Evolutionary conservation across 2,329 filamentous ascomycete species (phyloP).

Genomic region (Penicillium aurantiogriseum): DNA sequence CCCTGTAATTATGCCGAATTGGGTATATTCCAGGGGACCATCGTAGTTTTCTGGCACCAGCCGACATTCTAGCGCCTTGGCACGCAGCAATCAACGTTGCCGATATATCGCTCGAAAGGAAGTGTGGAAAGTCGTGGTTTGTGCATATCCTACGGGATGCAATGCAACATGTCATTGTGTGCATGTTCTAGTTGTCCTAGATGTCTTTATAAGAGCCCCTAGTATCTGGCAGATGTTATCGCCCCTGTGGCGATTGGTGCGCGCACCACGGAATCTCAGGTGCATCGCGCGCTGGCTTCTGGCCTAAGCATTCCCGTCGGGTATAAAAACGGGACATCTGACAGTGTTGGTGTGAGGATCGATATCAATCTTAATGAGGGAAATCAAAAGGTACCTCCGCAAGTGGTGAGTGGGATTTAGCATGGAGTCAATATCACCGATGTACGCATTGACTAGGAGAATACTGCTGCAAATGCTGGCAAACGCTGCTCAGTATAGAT

Average conservation of each 20-base stretch:
- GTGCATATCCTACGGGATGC: background rate
- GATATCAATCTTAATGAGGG: too few species aligned
- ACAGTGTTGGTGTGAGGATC: too few species aligned
- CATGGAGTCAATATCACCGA: slow-evolving; percentile 70
- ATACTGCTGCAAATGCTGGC: slow-evolving; percentile 68
- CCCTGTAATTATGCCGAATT: background rate
- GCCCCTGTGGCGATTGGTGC: slow-evolving; percentile 86
- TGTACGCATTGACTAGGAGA: slow-evolving; percentile 92
- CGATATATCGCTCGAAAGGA: background rate
- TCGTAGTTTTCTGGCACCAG: too few species aligned
- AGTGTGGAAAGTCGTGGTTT: background rate
- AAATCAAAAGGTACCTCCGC: too few species aligned
- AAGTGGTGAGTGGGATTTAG: too few species aligned
- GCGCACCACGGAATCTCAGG: slow-evolving; percentile 90
- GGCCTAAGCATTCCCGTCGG: slow-evolving; percentile 95
- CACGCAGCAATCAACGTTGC: background rate
- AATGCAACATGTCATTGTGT: background rate
- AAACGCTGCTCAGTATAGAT: slow-evolving; percentile 60
- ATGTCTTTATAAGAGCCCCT: background rate
- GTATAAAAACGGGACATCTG: slow-evolving; percentile 57
- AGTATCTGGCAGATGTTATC: slow-evolving; percentile 97
- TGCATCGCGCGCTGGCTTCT: slow-evolving; percentile 92
- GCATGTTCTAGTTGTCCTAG: background rate
- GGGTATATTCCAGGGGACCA: too few species aligned
- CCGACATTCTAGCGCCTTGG: background rate